Evolutionary conservation across 2,329 filamentous ascomycete species (phyloP).

Genomic region (Clathrospora elynae): DNA sequence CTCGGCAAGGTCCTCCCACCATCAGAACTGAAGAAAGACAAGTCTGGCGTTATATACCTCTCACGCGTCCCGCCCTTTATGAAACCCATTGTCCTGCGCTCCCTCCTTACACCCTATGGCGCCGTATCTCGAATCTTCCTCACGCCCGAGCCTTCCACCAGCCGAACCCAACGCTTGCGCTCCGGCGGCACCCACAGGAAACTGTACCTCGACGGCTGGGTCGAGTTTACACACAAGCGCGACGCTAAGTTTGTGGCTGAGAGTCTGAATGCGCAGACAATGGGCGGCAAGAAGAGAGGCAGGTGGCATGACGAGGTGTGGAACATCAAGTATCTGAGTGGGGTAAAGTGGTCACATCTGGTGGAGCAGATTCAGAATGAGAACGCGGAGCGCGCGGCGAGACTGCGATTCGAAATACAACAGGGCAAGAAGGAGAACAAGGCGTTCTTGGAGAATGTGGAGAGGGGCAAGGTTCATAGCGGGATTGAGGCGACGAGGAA

Average conservation of each 20-base stretch:
- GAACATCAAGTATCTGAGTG: constrained; percentile 80
- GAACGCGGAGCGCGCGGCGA: constrained; percentile 76
- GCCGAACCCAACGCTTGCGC: constrained; percentile 69
- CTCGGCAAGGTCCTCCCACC: constrained; percentile 26
- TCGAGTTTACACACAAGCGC: constrained; percentile 77
- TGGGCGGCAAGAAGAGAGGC: constrained; percentile 81
- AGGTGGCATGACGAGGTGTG: constrained; percentile 88
- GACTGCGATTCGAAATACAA: constrained; percentile 77
- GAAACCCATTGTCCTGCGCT: constrained; percentile 78
- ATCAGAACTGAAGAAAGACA: constrained; percentile 66
- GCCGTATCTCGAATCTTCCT: constrained; percentile 78
- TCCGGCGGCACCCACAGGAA: constrained; percentile 83
- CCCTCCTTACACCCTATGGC: constrained; percentile 76
- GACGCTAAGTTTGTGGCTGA: constrained; percentile 79
- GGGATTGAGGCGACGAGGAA: constrained; percentile 63
- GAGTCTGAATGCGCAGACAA: constrained; percentile 74
- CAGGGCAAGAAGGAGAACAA: constrained; percentile 79
- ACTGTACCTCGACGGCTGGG: constrained; percentile 83
- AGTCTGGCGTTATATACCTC: constrained; percentile 81
- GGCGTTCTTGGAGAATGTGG: constrained; percentile 78
- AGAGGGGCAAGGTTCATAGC: constrained; percentile 76
- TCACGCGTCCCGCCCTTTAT: constrained; percentile 87
- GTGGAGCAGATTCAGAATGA: constrained; percentile 81
- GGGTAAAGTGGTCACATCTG: constrained; percentile 76
- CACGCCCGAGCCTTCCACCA: constrained; percentile 72